Base-by-base conservation (phyloP, 495 filamentous ascomycete species). In the Penicillium desertorum region DNA sequence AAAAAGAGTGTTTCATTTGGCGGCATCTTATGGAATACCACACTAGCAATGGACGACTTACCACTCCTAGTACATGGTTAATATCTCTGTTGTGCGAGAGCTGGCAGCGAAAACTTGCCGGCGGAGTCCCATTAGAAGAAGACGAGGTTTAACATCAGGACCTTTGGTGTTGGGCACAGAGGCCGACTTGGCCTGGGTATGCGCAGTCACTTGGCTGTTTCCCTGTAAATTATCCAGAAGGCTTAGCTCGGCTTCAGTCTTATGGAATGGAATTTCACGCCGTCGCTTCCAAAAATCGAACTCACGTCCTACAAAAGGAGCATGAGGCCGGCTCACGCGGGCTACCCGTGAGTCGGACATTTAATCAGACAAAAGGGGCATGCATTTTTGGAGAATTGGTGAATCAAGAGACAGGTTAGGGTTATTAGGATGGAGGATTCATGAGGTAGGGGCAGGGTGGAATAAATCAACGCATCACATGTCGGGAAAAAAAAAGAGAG, bases 21-120 rank as follows among this genome's bases (percentile, higher is more conserved):
- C 0, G 92, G 88, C 77, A 98, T 87, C 66, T 98, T 98, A 71
- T 96, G 91, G 64, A 98, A 98, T 12, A 98, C 95, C 39, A 98
- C 94, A 62, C 90, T 96, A 4, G 91, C 92, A 56, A 98, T 97
- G 6, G 94, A 98, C 10, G 94, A 97, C 70, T 98, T 98, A 44
- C 94, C 94, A 66, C 91, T 96, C 77, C 94, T 98, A 56, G 41
- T 25, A 43, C n/a, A 47, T 4, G 32, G 17, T 67, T 25, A 65
- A 20, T 36, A 20, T 41, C 39, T 51, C 14, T 0, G 34, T 46
- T 5, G 23, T 50, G 8, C 12, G 53, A 30, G 23, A 27, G 29
- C 6, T 25, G 32, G 53, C 17, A 27, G 23, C 43, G 43, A 34
- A 53, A 20, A 62, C 79, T 61, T 78, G 96, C 95, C 93, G 86